Conservation (phyloP, 345 rosid species). For the Microcos paniculata region DNA sequence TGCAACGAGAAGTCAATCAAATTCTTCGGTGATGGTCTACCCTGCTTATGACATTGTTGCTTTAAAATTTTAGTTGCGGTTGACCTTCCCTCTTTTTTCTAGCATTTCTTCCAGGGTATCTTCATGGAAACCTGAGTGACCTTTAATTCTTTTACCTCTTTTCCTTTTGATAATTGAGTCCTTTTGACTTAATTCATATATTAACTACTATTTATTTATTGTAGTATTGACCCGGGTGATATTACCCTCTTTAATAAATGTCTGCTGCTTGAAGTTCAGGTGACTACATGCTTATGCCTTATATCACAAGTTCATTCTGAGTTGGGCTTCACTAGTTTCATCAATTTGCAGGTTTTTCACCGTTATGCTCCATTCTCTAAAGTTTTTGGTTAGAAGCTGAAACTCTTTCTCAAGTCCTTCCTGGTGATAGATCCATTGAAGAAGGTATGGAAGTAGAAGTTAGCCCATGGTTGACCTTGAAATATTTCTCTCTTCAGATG, state of each 20-base stretch:
- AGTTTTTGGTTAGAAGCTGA: slow-evolving; percentile 67
- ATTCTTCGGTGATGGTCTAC: background rate
- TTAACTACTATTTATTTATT: slow-evolving; percentile 28
- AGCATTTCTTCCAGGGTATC: background rate
- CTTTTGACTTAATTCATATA: too few species aligned
- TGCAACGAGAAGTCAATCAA: background rate
- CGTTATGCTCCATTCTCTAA: slow-evolving; percentile 48
- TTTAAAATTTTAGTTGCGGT: background rate
- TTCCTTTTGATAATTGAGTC: background rate
- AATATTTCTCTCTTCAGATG: background rate
- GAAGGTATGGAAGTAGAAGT: slow-evolving; percentile 48
- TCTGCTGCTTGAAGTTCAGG: slow-evolving; percentile 64
- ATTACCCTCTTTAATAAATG: slow-evolving; percentile 53
- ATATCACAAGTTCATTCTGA: slow-evolving; percentile 8
- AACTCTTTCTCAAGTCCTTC: slow-evolving; percentile 58
- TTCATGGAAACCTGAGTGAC: background rate
- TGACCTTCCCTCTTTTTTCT: background rate
- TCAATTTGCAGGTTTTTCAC: slow-evolving; percentile 41
- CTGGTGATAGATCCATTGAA: slow-evolving; percentile 49
- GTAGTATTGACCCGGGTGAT: slow-evolving; percentile 52
- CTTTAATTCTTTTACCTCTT: background rate
- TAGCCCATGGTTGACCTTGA: slow-evolving; percentile 1
- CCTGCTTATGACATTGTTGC: background rate
- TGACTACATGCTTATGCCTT: slow-evolving; percentile 26
- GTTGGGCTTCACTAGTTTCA: slow-evolving; percentile 15